Evolutionary conservation across 768 basidiomycete species (phyloP), one percentile per base, ranked within the genome.

Genomic region (Lactarius evosmus): DNA sequence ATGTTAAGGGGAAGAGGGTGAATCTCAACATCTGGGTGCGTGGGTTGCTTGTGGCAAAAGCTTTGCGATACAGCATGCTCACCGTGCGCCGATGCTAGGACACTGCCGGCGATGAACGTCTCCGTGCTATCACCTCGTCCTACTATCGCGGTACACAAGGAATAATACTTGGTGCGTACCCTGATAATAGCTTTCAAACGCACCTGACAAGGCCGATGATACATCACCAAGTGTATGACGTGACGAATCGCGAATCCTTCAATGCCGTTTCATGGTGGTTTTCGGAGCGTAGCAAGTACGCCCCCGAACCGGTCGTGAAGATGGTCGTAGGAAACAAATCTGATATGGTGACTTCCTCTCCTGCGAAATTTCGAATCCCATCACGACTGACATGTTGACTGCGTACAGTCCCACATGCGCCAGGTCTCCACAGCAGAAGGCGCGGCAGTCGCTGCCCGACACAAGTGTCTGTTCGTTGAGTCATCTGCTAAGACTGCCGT

Each of bases 21-120:
- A 97, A 97, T 76, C 79, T 99, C 12, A 93, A 90, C 61, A 96
- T 98, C 74, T 99, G 96, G 96, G 95, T 95, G 69, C 66, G 87
- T 74, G 14, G 2, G 29, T 27, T 27, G 33, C 4, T 36, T 34
- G 32, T 14, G 22, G 9, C 50, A 38, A 25, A 11, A 1, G 17
- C 27, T 14, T 17, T 14, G 17, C 7, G 16, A 34, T 22, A 19
- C 44, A n/a, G 44, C 25, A 5, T 6, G 27, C 34, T 59, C 25
- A 40, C 11, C 7, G 36, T 19, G 2, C 11, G 27, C 19, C 49
- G 8, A 22, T 56, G 27, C 25, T 71, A 95, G 93, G 93, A 96
- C 70, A 95, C 94, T 0, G 93, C 95, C 51, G 95, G 96, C 0
- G 95, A 98, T 74, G 96, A 98, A 75, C 86, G 96, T 7, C 97